Percentiles rank a stretch among this genome's conserved stretches.
phyloP scores from a whole-genome alignment of 2,329 filamentous ascomycete species.

The Calonectria pseudoturangicola region DNA sequence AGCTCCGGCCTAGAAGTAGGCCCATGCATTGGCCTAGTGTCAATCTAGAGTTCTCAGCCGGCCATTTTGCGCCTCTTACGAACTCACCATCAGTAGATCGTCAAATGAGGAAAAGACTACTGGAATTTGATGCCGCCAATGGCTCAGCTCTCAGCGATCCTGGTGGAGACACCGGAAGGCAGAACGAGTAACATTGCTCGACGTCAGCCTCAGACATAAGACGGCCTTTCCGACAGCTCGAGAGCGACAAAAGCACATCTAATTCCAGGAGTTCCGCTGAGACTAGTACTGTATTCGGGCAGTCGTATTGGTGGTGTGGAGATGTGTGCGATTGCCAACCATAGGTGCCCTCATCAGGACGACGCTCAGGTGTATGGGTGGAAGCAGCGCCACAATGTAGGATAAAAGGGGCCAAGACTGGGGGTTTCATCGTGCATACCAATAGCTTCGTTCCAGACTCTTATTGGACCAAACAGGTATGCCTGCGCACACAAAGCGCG shows the following conservation, averaged over 20 bases:
- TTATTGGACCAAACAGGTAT: neutral
- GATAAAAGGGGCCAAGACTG: conserved; percentile 16
- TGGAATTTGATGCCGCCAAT: neutral
- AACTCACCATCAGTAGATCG: neutral
- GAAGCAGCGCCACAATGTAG: conserved; percentile 6
- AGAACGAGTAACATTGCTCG: conserved; percentile 10
- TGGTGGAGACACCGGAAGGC: neutral
- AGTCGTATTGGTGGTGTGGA: conserved; percentile 13
- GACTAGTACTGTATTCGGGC: neutral
- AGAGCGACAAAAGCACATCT: neutral
- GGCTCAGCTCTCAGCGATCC: neutral
- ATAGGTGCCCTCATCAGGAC: neutral
- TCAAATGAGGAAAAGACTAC: neutral
- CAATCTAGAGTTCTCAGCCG: conserved; percentile 12
- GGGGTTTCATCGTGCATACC: conserved; percentile 1
- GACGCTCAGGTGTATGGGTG: neutral
- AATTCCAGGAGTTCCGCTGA: neutral
- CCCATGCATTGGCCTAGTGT: conserved; percentile 8
- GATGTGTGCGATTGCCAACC: neutral
- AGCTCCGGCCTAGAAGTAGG: neutral
- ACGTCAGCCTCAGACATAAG: conserved; percentile 1
- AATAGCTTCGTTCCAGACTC: neutral
- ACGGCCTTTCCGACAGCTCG: conserved; percentile 5
- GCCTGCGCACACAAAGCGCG: neutral
- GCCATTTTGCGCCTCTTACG: neutral